Base-by-base conservation (phyloP, 805 yeast species). In the Clavispora phyllophila region DNA sequence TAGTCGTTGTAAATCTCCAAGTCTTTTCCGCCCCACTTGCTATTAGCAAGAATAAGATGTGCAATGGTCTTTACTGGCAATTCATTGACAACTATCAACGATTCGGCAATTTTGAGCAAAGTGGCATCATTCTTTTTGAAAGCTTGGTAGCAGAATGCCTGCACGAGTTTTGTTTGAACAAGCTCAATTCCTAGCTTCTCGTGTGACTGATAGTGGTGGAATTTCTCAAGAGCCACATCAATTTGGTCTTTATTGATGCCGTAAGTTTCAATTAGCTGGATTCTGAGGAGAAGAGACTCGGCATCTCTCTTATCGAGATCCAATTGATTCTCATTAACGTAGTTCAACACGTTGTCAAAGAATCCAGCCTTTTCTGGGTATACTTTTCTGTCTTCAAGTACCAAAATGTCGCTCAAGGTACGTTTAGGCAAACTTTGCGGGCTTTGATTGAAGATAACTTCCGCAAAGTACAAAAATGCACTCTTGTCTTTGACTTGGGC, bases 1-100 rank as follows among this genome's bases (percentile, higher is more conserved):
- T 70, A 69, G 13, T 65, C 62, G 49, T 79, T 79, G 57, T 68
- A 79, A 4, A 75, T 43, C 2, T 60, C 63, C 31, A 79, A 60
- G 1, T 77, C 58, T 33, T 57, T 47, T 8, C 70, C 73, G 31
- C 72, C 63, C 33, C 71, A 68, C 29, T 57, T 60, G 9, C 75
- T 56, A 19, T 64, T 56, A 0, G 71, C 73, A 8, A 78, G 48
- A 12, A 79, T 72, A 36, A 70, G 51, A 4, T 65, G 60, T 42
- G 73, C 71, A 6, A 75, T 43, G 3, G 66, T 53, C 26, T 63
- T 61, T 7, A 67, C 58, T 1, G 70, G 57, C 20, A 56, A 35
- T 13, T 54, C 47, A 2, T 54, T 54, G 0, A 62, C 60, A 14
- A 63, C 63, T 23, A 52, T 31, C 53, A 56, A 62, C 9, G 65